Evolutionary conservation across 108 stramenopile genomes (phyloP).

Genomic region (Schizochytrium sp.): DNA sequence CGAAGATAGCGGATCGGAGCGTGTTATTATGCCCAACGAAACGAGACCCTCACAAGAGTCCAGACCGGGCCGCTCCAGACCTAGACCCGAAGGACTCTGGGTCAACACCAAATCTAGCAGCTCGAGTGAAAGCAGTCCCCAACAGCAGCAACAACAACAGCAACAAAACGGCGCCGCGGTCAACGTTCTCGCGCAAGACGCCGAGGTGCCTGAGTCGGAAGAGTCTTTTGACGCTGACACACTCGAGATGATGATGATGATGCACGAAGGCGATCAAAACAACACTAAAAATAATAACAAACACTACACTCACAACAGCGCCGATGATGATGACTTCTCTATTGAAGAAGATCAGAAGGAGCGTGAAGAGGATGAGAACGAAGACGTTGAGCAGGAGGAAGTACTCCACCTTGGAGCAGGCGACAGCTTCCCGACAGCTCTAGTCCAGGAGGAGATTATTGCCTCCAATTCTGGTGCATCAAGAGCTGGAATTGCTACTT

Average conservation of each 20-base stretch:
- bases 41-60: not conserved
- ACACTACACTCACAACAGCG: too few relatives aligned
- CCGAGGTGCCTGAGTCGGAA: too few relatives aligned
- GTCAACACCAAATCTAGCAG: not conserved
- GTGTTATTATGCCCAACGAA: not conserved
- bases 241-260: too few relatives aligned
- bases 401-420: not conserved
- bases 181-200: too few relatives aligned
- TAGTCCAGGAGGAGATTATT: not conserved
- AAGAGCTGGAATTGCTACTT: not conserved
- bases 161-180: not conserved
- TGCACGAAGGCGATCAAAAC: too few relatives aligned
- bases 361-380: not conserved
- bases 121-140: not conserved
- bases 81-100: constrained; percentile 21
- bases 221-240: too few relatives aligned
- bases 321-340: too few relatives aligned
- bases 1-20: too few relatives aligned
- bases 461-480: not conserved
- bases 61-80: not conserved
- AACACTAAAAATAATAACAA: too few relatives aligned
- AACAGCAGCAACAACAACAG: not conserved
- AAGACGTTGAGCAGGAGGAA: not conserved
- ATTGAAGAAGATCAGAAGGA: too few relatives aligned
- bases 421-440: not conserved